Evolutionary conservation across 352 stramenopile genomes (phyloP).

Genomic region (Globisporangium emineosum): DNA sequence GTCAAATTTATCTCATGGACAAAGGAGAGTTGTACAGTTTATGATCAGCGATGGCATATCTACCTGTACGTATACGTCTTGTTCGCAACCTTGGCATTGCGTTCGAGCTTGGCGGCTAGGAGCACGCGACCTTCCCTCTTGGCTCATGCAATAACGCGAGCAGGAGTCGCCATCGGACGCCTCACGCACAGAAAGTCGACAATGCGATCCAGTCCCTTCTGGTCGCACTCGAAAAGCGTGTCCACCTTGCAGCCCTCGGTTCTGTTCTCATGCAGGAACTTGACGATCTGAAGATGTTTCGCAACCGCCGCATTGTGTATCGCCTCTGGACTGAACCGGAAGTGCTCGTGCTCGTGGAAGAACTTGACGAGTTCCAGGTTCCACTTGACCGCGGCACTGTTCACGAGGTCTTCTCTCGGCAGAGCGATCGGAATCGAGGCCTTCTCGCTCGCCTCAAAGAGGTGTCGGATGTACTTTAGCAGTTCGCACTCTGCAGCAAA

Average conservation of each 20-base stretch:
- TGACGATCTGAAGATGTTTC: background rate
- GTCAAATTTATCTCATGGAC: too few species aligned
- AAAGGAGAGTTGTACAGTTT: too few species aligned
- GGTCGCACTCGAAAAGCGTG: conserved; percentile 6
- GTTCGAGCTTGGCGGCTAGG: background rate
- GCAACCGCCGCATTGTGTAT: conserved; percentile 9
- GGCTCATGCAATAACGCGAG: background rate
- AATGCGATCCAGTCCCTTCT: background rate
- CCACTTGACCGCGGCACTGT: background rate
- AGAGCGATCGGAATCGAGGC: background rate
- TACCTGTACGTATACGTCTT: conserved; percentile 1
- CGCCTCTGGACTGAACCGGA: background rate
- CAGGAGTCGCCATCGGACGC: background rate
- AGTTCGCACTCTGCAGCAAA: background rate
- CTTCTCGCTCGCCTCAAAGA: background rate
- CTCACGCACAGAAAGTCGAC: background rate
- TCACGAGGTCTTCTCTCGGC: background rate
- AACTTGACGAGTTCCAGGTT: conserved; percentile 4
- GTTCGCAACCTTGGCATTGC: background rate
- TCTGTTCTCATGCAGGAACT: conserved; percentile 12
- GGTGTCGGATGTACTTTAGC: background rate
- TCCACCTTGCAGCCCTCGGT: conserved; percentile 10
- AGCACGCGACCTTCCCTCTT: background rate
- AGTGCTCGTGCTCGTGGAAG: conserved; percentile 7
- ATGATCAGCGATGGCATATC: too few species aligned